Evolutionary conservation across 169 alveolate species (phyloP), one percentile per base, ranked within the genome.

Genomic region (Eimeria maxima): DNA sequence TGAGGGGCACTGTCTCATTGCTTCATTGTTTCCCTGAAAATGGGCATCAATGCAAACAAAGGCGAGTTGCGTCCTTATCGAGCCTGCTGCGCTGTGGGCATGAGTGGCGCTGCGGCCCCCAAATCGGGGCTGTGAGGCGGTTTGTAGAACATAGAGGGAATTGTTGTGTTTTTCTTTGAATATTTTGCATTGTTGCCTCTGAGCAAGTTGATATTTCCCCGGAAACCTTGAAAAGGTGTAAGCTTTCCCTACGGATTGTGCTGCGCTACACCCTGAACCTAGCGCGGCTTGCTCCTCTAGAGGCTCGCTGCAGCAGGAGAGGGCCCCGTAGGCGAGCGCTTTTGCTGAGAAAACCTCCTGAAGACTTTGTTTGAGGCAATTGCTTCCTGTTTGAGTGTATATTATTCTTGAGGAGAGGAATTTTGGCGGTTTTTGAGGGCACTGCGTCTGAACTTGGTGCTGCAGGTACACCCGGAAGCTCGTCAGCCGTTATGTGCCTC

Each of bases 301-400:
- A 80, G 90, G 90, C 90, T 80, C 90, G 67, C 90, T 80, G 90
- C 89, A 14, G 57, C 69, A 80, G 90, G 57, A 44, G 90, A 80
- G 90, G 90, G 90, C 90, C 90, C 90, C 65, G 67, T 80, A 80
- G 90, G 71, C 90, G 50, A 44, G 90, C 44, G 90, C 90, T 80
- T 44, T 47, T 80, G 50, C 69, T 18, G 69, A 47, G 71, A 27
- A 33, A n/a, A 10, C 57, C 13, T 27, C 29, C 22, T 80, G 90
- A 80, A 42, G 65, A 47, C 90, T 80, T 44, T 7, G 67, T 27
- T 44, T 80, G 71, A 80, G 65, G 69, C 47, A 80, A 27, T 55
- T 27, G 50, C 33, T 80, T 80, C 50, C 45, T 80, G n/a, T 47
- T 44, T 80, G 90, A 80, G 90, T 80, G 90, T 80, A 44, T 80